Evolutionary conservation across 225 moss, liverwort and hornwort species (phyloP).

Genomic region (Takakia lepidozioides): DNA sequence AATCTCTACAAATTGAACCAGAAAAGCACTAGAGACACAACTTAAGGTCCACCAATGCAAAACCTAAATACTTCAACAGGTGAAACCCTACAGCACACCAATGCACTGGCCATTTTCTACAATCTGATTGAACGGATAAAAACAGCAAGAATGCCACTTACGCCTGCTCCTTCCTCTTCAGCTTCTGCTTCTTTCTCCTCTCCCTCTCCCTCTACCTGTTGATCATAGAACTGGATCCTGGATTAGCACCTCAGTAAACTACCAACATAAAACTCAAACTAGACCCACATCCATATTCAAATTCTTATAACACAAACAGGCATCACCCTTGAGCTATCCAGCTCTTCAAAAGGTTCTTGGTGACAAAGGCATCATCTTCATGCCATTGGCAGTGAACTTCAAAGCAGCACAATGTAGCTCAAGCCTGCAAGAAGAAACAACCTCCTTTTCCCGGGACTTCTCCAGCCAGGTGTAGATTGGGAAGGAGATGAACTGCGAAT

Average conservation of each 20-base stretch:
- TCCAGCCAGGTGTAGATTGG: constrained; percentile 64
- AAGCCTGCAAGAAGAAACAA: constrained; percentile 7
- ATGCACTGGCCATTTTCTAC: constrained; percentile 34
- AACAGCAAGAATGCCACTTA: no score
- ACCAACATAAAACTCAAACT: background rate
- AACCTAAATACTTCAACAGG: no score
- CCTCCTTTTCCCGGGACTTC: constrained; percentile 34
- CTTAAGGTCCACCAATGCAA: no score
- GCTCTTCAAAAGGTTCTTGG: no score
- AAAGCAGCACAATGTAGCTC: no score
- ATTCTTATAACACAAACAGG: no score
- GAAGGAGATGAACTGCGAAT: constrained; percentile 68
- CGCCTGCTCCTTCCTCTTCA: constrained; percentile 12
- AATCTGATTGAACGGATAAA: background rate
- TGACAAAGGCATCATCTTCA: no score
- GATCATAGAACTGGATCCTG: constrained; percentile 1
- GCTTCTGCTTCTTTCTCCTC: constrained; percentile 15
- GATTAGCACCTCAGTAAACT: background rate
- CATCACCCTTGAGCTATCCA: no score
- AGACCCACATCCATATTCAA: no score
- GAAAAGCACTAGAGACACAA: no score
- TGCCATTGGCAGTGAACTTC: no score
- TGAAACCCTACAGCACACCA: constrained; percentile 44
- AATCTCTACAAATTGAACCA: no score
- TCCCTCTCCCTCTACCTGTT: constrained; percentile 24